Conservation (phyloP, 2,329 filamentous ascomycete species). For the Fusarium paranaense region DNA sequence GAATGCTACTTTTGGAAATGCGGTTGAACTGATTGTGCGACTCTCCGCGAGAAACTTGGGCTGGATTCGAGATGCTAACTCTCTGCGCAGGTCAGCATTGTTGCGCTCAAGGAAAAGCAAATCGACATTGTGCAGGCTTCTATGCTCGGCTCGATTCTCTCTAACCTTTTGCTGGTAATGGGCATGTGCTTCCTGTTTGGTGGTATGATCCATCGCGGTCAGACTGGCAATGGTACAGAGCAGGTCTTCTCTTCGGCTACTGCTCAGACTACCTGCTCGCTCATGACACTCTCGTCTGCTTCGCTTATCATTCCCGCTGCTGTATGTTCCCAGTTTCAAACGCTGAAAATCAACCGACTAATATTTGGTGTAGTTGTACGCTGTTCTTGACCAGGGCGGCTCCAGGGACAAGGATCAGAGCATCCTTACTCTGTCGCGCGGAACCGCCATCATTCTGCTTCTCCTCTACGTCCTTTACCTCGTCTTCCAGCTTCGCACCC, state of each 20-base stretch:
- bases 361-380: conserved; percentile 66
- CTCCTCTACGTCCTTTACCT: conserved; percentile 82
- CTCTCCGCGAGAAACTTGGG: background rate
- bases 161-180: conserved; percentile 89
- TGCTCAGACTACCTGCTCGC: conserved; percentile 79
- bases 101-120: conserved; percentile 85
- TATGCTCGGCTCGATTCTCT: conserved; percentile 96
- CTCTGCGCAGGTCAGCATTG: conserved; percentile 81
- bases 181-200: conserved; percentile 85
- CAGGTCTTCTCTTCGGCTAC: conserved; percentile 81
- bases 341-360: conserved; percentile 9
- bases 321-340: conserved; percentile 50
- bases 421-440: conserved; percentile 78
- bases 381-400: conserved; percentile 64
- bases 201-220: conserved; percentile 71
- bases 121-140: conserved; percentile 97
- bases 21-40: conserved; percentile 80
- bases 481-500: conserved; percentile 81
- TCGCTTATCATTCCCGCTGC: conserved; percentile 84
- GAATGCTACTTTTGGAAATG: conserved; percentile 84
- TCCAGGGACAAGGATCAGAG: conserved; percentile 61
- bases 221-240: conserved; percentile 69
- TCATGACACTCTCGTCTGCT: conserved; percentile 81
- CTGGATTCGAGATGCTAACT: conserved; percentile 18
- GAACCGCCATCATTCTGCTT: conserved; percentile 80